Evolutionary conservation across 768 basidiomycete genomes (phyloP), one percentile per base, ranked within the genome.

Genomic region (Pleurotus platypus): DNA sequence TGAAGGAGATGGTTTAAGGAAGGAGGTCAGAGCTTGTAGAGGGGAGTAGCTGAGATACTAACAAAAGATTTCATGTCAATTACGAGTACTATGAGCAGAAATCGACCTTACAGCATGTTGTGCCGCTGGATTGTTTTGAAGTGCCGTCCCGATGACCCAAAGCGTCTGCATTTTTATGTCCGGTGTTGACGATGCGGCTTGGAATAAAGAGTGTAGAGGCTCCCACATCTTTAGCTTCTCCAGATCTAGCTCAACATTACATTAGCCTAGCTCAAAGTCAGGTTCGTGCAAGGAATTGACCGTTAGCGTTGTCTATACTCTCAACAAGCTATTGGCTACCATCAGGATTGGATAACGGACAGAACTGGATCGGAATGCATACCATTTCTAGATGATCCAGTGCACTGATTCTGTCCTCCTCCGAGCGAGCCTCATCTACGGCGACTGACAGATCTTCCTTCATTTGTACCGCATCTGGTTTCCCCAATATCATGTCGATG

Each of bases 331-430:
- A 62, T 24, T 48, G 47, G 22, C 30, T 4, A 18, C 4, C 22
- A 56, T 18, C 27, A 47, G 30, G 7, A 39, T 42, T 18, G 26
- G 26, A 12, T 38, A 35, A 27, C 45, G 51, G 8, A 45, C 18
- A 12, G 16, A 18, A 13, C 7, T 16, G 51, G 24, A 37, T 50
- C 3, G 45, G 50, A 58, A 6, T 13, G 37, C 82, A 50, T 51
- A 90, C 92, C 91, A 94, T 89, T 72, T 96, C 94, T 27, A 94
- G 71, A 64, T 95, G 79, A 68, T 95, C 94, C 64, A 94, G 73
- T 0, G 92, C 88, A 15, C 75, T 72, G 42, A 92, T 71, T 38
- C 91, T 73, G 13, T 81, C 81, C 26, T 82, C 79, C 59, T 88
- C 84, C 16, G 72, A 69, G 51, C 74, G 77, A 15, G 68, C 70